phyloP scores from a whole-genome alignment of 192 early-diverging fungal species.

The Linnemannia schmuckeri region DNA sequence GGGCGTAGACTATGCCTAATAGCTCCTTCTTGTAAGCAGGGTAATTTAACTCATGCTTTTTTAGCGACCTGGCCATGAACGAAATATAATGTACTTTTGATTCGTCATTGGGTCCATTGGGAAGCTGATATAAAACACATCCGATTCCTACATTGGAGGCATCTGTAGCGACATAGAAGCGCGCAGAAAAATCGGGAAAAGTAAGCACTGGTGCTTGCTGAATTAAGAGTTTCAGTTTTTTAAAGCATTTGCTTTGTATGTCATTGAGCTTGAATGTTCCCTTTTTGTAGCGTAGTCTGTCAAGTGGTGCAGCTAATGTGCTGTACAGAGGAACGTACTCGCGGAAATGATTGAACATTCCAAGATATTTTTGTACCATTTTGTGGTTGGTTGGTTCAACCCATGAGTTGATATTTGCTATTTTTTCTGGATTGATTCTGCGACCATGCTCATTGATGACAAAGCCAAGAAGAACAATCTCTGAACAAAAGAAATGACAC shows the following conservation, averaged over 20 bases:
- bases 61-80: constrained; percentile 35
- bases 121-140: constrained; percentile 37
- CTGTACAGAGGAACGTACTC: background rate
- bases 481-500: constrained; percentile 9
- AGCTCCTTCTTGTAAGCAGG: constrained; percentile 49
- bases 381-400: constrained; percentile 27
- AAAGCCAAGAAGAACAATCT: constrained; percentile 17
- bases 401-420: constrained; percentile 32
- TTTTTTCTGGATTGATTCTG: constrained; percentile 17
- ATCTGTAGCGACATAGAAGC: constrained; percentile 49
- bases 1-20: constrained; percentile 28
- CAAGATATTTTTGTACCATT: constrained; percentile 21
- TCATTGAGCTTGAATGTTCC: constrained; percentile 6
- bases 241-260: background rate
- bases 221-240: background rate
- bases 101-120: background rate
- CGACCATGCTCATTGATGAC: constrained; percentile 1
- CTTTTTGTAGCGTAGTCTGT: constrained; percentile 11
- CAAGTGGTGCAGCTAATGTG: constrained; percentile 33
- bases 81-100: constrained; percentile 25
- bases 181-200: constrained; percentile 32
- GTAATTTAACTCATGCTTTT: constrained; percentile 27
- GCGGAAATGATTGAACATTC: constrained; percentile 34
- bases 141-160: constrained; percentile 58
- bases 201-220: constrained; percentile 17